Evolutionary conservation across 2,329 filamentous ascomycete species (phyloP), one percentile per base, ranked within the genome.

Genomic region (Trichophyton schoenleinii): DNA sequence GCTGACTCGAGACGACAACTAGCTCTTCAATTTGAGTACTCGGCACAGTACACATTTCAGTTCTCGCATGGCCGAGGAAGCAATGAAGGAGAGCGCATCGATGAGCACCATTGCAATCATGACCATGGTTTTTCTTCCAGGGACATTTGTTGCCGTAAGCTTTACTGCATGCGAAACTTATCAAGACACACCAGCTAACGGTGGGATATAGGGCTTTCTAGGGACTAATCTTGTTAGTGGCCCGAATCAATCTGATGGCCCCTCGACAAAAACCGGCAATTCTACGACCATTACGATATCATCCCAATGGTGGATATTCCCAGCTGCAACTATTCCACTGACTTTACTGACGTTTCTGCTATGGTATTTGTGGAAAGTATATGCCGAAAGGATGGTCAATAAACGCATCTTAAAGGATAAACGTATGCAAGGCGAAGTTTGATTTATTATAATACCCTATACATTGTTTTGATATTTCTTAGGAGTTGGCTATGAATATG

Each of bases 71-170:
- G 66, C 67, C 1, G 62, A 61, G 5, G 66, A 66, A n/a, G 60
- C 67, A 1, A 71, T 68, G 60, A 63, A 67, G 36, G 72, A 74
- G 57, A 72, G 70, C 59, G 66, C 68, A 1, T 69, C 70, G 6
- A 75, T 77, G 72, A 71, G 73, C 55, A 71, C 70, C 2, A 71
- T 77, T 15, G 72, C 75, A 0, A 65, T 74, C 1, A 67, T 77
- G 60, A 76, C 73, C 42, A 73, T 76, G 65, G 62, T 71, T 1
- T 77, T 77, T 62, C 70, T 76, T 1, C 75, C 75, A 1, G 73
- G 70, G 0, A 75, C 73, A 11, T 77, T 76, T 63, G 70, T 76
- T 63, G 72, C 75, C 64, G 63, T 62, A 58, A 58, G 62, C 18
- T 11, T 38, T 9, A 38, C 34, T 38, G 2, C 11, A 38, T 38